Percentiles rank a stretch among this genome's conserved stretches.
Conservation (phyloP, 2,329 filamentous ascomycete species). For the Pseudocercospora vitis region DNA sequence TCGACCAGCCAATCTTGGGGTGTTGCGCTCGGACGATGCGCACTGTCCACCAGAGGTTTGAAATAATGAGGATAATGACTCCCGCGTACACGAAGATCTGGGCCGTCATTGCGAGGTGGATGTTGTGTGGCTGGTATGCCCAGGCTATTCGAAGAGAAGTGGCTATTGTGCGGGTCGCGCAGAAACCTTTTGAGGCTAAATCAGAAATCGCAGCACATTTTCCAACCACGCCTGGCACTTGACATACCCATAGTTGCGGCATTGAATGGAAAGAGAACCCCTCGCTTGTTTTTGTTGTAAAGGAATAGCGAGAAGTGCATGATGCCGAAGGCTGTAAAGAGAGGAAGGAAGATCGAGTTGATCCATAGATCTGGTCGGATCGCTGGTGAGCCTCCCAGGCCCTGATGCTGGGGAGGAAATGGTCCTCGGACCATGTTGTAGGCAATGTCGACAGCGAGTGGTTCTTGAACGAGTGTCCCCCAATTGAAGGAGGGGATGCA, state of each 20-base stretch:
- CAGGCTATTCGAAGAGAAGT: constrained; percentile 56
- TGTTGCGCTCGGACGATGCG: constrained; percentile 73
- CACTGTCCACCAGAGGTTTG: constrained; percentile 76
- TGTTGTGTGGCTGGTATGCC: constrained; percentile 45
- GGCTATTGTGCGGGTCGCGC: constrained; percentile 50
- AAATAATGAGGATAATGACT: constrained; percentile 70
- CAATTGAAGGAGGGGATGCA: background rate
- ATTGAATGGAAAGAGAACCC: constrained; percentile 62
- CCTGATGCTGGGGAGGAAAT: constrained; percentile 39
- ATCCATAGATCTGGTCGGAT: constrained; percentile 63
- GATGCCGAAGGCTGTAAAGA: constrained; percentile 57
- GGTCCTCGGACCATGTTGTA: constrained; percentile 6
- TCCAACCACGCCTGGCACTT: background rate
- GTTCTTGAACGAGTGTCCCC: background rate
- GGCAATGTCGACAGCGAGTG: background rate
- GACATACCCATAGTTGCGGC: constrained; percentile 51
- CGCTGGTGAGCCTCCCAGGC: constrained; percentile 60
- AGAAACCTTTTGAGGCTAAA: constrained; percentile 52
- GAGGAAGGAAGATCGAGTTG: constrained; percentile 59
- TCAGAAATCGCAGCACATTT: background rate
- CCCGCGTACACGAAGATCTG: constrained; percentile 72
- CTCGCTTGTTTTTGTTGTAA: constrained; percentile 49
- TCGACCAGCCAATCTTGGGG: constrained; percentile 69
- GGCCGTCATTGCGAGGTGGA: constrained; percentile 57
- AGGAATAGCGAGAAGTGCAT: constrained; percentile 61